These are phyloP conservation scores for Camptophora hylomeconis DNA, from an alignment of 2,329 filamentous ascomycete genomes.

Conservation along the genomic window DNA sequence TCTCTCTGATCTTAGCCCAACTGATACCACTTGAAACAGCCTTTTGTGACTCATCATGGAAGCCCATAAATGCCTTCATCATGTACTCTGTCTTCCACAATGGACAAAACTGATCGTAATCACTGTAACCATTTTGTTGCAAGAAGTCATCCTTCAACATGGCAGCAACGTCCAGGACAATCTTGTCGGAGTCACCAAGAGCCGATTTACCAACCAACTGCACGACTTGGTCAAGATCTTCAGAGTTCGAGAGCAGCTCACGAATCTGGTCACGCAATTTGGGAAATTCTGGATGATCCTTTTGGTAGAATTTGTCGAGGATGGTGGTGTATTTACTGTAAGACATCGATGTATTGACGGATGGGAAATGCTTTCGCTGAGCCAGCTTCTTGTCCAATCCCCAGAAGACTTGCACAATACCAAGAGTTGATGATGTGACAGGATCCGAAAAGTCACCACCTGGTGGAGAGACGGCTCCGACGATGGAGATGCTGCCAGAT, in stretches of 20 bases:
- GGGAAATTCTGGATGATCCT: constrained; percentile 88
- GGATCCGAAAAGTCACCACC: constrained; percentile 99
- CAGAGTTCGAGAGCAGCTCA: constrained; percentile 84
- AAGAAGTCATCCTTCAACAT: constrained; percentile 97
- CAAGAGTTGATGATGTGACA: constrained; percentile 81
- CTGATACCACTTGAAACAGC: constrained; percentile 78
- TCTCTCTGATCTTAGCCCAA: constrained; percentile 88
- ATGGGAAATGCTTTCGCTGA: constrained; percentile 97
- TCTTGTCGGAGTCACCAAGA: constrained; percentile 93
- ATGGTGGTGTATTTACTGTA: constrained; percentile 93
- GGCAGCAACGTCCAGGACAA: constrained; percentile 81
- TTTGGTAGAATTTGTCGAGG: constrained; percentile 87
- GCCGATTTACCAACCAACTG: constrained; percentile 97
- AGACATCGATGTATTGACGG: constrained; percentile 85
- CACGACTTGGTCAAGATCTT: constrained; percentile 96
- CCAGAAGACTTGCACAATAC: constrained; percentile 99
- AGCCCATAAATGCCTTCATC: constrained; percentile 99
- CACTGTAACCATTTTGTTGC: constrained; percentile 97
- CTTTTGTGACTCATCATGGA: constrained; percentile 96
- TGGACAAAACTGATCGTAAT: constrained; percentile 98
- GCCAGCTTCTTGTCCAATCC: constrained; percentile 99
- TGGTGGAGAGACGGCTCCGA: constrained; percentile 90
- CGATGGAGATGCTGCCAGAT: constrained; percentile 87
- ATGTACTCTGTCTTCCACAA: constrained; percentile 99
- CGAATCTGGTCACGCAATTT: constrained; percentile 83